Base-by-base conservation (phyloP, 495 filamentous ascomycete species). In the Penicillium turbatum region DNA sequence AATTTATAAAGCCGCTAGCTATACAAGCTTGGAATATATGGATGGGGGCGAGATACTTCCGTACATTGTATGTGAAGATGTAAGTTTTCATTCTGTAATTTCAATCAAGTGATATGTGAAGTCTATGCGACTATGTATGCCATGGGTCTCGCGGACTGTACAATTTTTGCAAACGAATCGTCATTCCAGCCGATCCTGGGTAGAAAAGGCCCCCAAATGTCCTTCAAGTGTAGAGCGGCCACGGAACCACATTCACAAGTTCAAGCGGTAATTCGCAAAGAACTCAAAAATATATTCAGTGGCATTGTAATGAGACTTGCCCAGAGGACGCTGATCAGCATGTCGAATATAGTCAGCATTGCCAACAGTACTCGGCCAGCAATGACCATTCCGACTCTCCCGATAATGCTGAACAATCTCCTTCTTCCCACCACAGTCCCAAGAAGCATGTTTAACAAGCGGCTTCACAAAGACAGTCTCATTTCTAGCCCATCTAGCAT, bases 351-450 rank as follows among this genome's bases (percentile, higher is more conserved):
- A 63, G 48, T 78, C 75, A 15, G 48, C 58, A 59, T 79, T 78
- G 2, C 56, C 38, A 8, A 53, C 49, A 4, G 68, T 77, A 11
- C 68, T 68, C 9, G 74, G 73, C 77, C 77, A 79, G 38, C 67
- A 72, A 50, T 79, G 75, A 37, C 66, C 66, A 55, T 64, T 75
- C 27, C 71, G 64, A 47, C 72, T 68, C 30, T 77, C 63, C 31
- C 75, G 76, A 60, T 74, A 78, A 43, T 78, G 73, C 53, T 79
- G 73, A 44, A 77, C 55, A 52, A 63, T 68, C 5, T 70, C 73
- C 49, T 59, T 55, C 16, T 58, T 57, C 2, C 57, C 65, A 6
- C 51, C 68, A 44, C 75, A 75, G 9, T 63, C 64, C 74, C 73
- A 75, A 5, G 52, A 63, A 19, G 51, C 61, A 39, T 63, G 60